Base-by-base conservation (phyloP, 805 yeast genomes). In the Wickerhamiella shivajii region DNA sequence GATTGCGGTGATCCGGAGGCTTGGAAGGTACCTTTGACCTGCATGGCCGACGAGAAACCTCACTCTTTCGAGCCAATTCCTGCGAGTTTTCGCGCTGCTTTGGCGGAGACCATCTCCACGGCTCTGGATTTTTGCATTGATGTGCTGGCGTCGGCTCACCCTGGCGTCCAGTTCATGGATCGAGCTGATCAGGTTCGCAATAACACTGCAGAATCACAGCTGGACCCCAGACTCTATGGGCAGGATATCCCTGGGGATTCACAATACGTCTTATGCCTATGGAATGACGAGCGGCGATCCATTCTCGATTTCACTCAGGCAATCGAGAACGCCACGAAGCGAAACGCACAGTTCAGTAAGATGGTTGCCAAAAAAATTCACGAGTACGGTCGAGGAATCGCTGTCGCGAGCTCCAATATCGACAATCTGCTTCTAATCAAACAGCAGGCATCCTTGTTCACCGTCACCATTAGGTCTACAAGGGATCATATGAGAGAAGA, bases 1-100 rank as follows among this genome's bases (percentile, higher is more conserved):
- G 94, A 81, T 48, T 81, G 94, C 52, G 93, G 94, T 3, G 93
- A 83, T 47, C 69, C 73, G 0, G 93, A 79, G 47, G 92, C 92
- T 0, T 83, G 92, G 84, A 65, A 60, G 4, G 53, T 52, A 11
- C 54, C 62, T 1, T 57, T 71, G 27, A 47, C 57, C 10, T 81
- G 93, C 50, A 60, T 61, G 13, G 49, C 63, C 30, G 55, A 53
- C 24, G 39, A 43, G 9, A 39, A n/a, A 8, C 16, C 18, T 15
- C 12, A 10, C 15, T 27, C 22, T 11, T 6, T 23, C 11, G 31
- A 15, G n/a, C 4, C n/a, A 10, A 51, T 42, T 18, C 29, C 39
- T 6, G 23, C 22, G 12, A 31, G 27, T 3, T 14, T 26, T n/a
- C 13, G n/a, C n/a, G 42, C 41, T 2, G 50, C 67, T 1, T 59